phyloP scores from a whole-genome alignment of 768 basidiomycete species.

The Trametes maxima region DNA sequence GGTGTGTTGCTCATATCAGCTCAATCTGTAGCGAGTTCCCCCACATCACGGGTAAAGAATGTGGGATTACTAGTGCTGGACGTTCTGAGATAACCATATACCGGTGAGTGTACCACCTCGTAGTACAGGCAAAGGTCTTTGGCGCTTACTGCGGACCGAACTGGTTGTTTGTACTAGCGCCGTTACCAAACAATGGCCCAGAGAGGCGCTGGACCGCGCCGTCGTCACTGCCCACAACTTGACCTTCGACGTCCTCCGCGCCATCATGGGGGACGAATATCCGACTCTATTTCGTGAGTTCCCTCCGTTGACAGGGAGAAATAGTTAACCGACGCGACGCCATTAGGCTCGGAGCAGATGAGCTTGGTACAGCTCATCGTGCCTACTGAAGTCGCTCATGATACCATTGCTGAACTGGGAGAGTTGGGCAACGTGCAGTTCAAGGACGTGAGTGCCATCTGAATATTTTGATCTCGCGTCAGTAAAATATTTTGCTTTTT shows the following conservation, averaged over 20 bases:
- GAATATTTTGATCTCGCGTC: slow-evolving; percentile 32
- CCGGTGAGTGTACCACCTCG: too few species aligned
- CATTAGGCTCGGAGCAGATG: slow-evolving; percentile 92
- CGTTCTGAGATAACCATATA: too few species aligned
- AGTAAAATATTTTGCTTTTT: background rate
- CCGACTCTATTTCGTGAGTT: slow-evolving; percentile 82
- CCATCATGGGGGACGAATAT: slow-evolving; percentile 73
- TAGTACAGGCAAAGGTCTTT: too few species aligned
- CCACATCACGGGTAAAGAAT: too few species aligned
- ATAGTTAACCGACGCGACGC: slow-evolving; percentile 16
- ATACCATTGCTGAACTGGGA: slow-evolving; percentile 93
- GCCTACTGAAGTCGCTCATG: slow-evolving; percentile 96
- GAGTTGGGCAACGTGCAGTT: slow-evolving; percentile 96
- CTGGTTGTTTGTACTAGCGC: slow-evolving; percentile 6
- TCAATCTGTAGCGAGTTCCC: too few species aligned
- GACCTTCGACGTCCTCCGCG: slow-evolving; percentile 14
- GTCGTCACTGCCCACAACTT: slow-evolving; percentile 15
- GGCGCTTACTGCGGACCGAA: background rate
- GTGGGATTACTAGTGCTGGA: too few species aligned
- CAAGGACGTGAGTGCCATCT: slow-evolving; percentile 79
- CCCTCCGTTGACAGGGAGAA: background rate
- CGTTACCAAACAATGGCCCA: slow-evolving; percentile 9
- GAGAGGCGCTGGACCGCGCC: slow-evolving; percentile 7
- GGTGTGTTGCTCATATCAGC: too few species aligned
- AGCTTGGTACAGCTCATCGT: slow-evolving; percentile 97